Conservation (phyloP, 192 early-diverging fungal genomes). For the Coemansia sp. region DNA sequence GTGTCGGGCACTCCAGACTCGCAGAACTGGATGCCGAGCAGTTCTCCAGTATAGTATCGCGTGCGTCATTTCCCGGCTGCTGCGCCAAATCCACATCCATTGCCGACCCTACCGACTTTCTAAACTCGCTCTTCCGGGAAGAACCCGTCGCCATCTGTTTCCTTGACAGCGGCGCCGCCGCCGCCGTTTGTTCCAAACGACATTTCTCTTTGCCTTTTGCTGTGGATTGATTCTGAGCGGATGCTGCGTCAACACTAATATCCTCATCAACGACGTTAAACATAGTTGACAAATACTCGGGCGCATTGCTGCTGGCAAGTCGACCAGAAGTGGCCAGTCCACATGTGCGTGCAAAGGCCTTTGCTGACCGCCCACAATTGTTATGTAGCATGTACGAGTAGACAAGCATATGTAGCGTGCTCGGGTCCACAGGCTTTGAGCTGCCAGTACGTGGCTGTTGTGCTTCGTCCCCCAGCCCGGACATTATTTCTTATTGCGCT, state of each 20-base stretch:
- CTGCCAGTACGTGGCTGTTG: slow-evolving; percentile 1
- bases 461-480: slow-evolving; percentile 1
- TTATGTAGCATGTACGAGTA: slow-evolving; percentile 50
- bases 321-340: slow-evolving; percentile 31
- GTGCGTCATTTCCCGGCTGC: neutral
- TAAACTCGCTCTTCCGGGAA: too few species aligned
- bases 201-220: slow-evolving; percentile 12
- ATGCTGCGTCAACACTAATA: slow-evolving; percentile 1
- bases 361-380: slow-evolving; percentile 43
- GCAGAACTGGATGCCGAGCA: neutral
- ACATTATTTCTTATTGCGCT: neutral
- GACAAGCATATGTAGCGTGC: slow-evolving; percentile 39
- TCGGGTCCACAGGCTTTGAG: slow-evolving; percentile 26
- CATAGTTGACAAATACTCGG: slow-evolving; percentile 23
- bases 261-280: slow-evolving; percentile 10
- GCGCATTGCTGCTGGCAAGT: slow-evolving; percentile 13
- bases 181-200: neutral
- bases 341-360: slow-evolving; percentile 44
- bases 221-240: neutral
- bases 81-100: too few species aligned
- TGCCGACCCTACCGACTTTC: too few species aligned
- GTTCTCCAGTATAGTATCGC: neutral
- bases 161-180: neutral
- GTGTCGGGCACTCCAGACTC: neutral
- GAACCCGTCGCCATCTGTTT: neutral